phyloP scores from a whole-genome alignment of 306 rosid species.

The Trifolium repens region DNA sequence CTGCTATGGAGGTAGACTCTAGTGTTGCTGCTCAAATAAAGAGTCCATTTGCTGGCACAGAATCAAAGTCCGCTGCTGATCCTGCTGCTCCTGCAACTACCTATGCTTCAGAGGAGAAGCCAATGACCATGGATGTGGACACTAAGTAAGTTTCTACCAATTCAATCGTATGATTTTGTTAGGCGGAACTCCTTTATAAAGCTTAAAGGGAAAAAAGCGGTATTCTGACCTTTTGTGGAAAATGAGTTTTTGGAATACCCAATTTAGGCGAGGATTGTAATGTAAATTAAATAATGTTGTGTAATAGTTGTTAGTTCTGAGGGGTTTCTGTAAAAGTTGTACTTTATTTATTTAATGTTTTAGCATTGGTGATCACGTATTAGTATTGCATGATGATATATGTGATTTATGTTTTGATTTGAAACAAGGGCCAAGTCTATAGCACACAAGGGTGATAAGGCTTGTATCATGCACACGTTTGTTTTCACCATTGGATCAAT shows the following conservation, averaged over 20 bases:
- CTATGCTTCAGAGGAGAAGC: constrained; percentile 61
- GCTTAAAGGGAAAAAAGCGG: constrained; percentile 21
- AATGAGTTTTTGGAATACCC: constrained; percentile 28
- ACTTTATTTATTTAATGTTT: constrained; percentile 15
- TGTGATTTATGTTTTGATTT: background rate
- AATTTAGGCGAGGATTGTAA: constrained; percentile 17
- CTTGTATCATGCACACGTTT: no score
- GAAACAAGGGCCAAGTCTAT: no score
- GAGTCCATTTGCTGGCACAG: constrained; percentile 62
- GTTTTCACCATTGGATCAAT: no score
- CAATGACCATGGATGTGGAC: constrained; percentile 60
- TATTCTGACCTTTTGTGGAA: constrained; percentile 23
- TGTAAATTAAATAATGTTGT: constrained; percentile 34
- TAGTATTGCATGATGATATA: background rate
- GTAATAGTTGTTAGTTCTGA: constrained; percentile 21
- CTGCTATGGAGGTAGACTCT: constrained; percentile 80
- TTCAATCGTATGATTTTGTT: constrained; percentile 35
- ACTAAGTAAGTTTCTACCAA: constrained; percentile 45
- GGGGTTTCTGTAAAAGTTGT: constrained; percentile 8
- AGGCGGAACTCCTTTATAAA: constrained; percentile 3
- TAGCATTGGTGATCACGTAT: background rate
- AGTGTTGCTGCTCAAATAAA: constrained; percentile 54
- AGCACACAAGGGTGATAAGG: no score
- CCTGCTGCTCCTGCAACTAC: constrained; percentile 55
- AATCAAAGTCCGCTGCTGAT: constrained; percentile 56